Evolutionary conservation across 2,329 filamentous ascomycete species (phyloP).

Genomic region (Scleromitrula shiraiana): DNA sequence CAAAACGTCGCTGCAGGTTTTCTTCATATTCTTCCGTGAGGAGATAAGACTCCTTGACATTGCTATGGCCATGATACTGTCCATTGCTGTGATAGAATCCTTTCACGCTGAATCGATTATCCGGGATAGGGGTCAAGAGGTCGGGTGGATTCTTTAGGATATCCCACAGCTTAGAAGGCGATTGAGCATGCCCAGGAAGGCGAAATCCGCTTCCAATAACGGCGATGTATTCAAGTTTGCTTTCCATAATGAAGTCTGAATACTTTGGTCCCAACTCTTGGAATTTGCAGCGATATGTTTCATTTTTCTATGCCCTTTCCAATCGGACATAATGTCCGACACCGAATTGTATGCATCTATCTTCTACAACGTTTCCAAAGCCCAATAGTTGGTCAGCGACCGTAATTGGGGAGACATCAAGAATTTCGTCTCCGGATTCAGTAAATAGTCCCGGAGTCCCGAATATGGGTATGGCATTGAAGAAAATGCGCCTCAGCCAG

Average conservation of each 20-base stretch:
- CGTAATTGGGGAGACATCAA: neutral
- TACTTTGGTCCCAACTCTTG: no score
- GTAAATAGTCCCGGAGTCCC: neutral
- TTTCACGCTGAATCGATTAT: slow-evolving; percentile 38
- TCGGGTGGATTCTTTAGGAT: slow-evolving; percentile 20
- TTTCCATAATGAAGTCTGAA: no score
- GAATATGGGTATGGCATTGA: neutral
- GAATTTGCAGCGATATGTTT: no score
- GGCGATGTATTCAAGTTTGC: no score
- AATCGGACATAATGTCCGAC: no score
- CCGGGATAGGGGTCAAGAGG: slow-evolving; percentile 22
- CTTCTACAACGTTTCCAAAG: neutral
- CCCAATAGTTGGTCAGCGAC: neutral
- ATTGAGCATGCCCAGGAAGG: slow-evolving; percentile 29
- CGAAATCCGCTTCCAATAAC: slow-evolving; percentile 44
- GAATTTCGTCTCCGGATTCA: neutral
- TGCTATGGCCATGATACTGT: slow-evolving; percentile 29
- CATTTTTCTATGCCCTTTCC: no score
- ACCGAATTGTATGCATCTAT: no score
- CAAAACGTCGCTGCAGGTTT: neutral
- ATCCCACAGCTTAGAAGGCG: slow-evolving; percentile 29
- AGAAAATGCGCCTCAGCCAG: neutral
- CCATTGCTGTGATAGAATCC: slow-evolving; percentile 37
- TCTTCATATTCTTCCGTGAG: slow-evolving; percentile 12
- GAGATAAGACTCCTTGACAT: slow-evolving; percentile 7